phyloP scores from a whole-genome alignment of 2,329 filamentous ascomycete genomes.

The Lecanicillium sp. region DNA sequence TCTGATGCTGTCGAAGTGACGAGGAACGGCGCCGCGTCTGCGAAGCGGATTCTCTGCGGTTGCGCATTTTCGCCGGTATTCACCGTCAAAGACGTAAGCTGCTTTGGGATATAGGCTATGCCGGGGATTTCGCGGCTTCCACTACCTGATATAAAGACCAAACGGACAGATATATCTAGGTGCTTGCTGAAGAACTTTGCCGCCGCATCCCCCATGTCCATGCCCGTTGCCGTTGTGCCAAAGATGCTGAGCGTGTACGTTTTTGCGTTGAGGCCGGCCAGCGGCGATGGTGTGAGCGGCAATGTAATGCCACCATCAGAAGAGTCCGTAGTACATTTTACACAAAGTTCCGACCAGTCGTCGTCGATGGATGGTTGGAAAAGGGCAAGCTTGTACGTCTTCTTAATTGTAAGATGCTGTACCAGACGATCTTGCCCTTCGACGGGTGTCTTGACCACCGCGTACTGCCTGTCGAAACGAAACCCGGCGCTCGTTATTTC shows the following conservation, averaged over 20 bases:
- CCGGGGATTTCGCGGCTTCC: constrained; percentile 12
- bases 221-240: constrained; percentile 10
- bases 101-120: constrained; percentile 10
- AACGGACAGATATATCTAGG: constrained; percentile 9
- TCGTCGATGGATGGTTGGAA: constrained; percentile 13
- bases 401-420: constrained; percentile 13
- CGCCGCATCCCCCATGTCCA: constrained; percentile 13
- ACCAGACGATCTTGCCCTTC: constrained; percentile 2
- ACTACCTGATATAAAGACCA: constrained; percentile 11
- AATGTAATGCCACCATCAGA: constrained; percentile 10
- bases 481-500: constrained; percentile 13
- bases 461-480: constrained; percentile 14
- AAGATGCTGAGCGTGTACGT: constrained; percentile 13
- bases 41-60: constrained; percentile 12
- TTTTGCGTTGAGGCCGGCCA: constrained; percentile 9
- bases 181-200: constrained; percentile 14
- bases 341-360: constrained; percentile 13
- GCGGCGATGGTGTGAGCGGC: constrained; percentile 12
- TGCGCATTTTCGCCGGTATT: constrained; percentile 8
- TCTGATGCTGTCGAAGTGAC: constrained; percentile 13
- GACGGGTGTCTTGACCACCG: constrained; percentile 10
- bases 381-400: constrained; percentile 9
- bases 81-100: constrained; percentile 7
- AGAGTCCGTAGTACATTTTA: constrained; percentile 9
- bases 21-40: constrained; percentile 12